Evolutionary conservation across 208 protist genomes (phyloP).

Genomic region (Trypanosoma rangeli): DNA sequence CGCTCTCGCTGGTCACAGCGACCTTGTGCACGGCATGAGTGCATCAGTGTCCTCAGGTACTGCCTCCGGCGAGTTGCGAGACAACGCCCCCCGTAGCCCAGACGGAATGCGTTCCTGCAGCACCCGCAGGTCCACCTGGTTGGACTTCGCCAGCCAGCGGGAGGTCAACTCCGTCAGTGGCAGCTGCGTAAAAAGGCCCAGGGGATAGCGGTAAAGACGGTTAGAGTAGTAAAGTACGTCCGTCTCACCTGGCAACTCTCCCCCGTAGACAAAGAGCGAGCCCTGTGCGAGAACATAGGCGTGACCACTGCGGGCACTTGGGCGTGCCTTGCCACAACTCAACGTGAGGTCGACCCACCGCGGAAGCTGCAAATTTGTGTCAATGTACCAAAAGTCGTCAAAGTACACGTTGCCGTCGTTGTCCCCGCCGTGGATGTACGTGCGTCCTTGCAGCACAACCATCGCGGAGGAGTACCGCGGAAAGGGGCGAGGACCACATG

Average conservation of each 20-base stretch:
- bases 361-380: constrained; percentile 14
- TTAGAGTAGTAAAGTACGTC: constrained; percentile 43
- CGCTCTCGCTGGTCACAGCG: neutral
- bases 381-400: constrained; percentile 70
- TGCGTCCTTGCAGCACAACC: constrained; percentile 38
- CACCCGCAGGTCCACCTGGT: constrained; percentile 17
- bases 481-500: constrained; percentile 17
- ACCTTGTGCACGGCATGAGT: constrained; percentile 21
- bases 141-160: constrained; percentile 44
- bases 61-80: neutral
- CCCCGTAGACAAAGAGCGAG: constrained; percentile 74
- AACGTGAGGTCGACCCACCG: constrained; percentile 25
- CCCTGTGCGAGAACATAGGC: constrained; percentile 39
- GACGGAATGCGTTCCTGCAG: constrained; percentile 8
- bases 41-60: constrained; percentile 13
- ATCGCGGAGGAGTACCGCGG: constrained; percentile 62
- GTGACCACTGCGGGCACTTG: constrained; percentile 64
- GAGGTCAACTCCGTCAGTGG: constrained; percentile 47
- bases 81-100: neutral
- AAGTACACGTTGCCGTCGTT: constrained; percentile 68
- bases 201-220: constrained; percentile 57
- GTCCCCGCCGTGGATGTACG: constrained; percentile 83
- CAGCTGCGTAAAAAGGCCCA: constrained; percentile 42
- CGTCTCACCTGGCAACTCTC: constrained; percentile 40
- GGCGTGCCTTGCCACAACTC: constrained; percentile 26